Evolutionary conservation across 2,329 filamentous ascomycete genomes (phyloP).

Genomic region (Rasamsonia emersonii): DNA sequence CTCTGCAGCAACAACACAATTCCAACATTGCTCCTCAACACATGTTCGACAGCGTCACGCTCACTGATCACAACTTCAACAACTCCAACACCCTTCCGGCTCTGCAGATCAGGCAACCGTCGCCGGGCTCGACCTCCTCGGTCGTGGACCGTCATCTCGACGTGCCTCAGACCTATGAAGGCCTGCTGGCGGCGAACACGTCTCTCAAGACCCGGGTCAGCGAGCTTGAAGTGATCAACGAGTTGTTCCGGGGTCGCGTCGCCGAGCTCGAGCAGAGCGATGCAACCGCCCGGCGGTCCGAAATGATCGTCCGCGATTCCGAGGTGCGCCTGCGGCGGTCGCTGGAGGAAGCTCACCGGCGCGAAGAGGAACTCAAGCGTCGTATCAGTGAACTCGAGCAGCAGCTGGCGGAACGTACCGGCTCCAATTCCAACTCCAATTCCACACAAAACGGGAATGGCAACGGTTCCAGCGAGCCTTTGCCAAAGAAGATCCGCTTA

Average conservation of each 20-base stretch:
- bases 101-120: constrained; percentile 48
- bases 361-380: constrained; percentile 74
- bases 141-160: constrained; percentile 57
- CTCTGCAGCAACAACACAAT: constrained; percentile 51
- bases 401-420: constrained; percentile 33
- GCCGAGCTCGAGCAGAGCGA: constrained; percentile 70
- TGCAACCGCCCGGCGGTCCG: constrained; percentile 53
- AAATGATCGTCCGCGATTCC: constrained; percentile 47
- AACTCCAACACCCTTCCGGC: constrained; percentile 40
- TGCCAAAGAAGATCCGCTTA: constrained; percentile 49
- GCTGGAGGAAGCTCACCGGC: constrained; percentile 66
- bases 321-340: constrained; percentile 51
- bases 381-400: constrained; percentile 70
- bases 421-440: constrained; percentile 16
- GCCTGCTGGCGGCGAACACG: constrained; percentile 69
- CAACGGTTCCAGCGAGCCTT: constrained; percentile 34
- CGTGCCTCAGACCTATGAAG: constrained; percentile 67
- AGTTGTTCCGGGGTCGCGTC: constrained; percentile 66
- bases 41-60: constrained; percentile 62
- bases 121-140: constrained; percentile 51
- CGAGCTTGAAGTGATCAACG: constrained; percentile 91
- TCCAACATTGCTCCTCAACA: constrained; percentile 64
- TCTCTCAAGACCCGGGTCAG: constrained; percentile 90
- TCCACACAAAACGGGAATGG: too few relatives aligned
- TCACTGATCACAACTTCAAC: constrained; percentile 64